Evolutionary conservation across 257 asterid genomes (phyloP).

Genomic region (Craterostigma plantagineum): DNA sequence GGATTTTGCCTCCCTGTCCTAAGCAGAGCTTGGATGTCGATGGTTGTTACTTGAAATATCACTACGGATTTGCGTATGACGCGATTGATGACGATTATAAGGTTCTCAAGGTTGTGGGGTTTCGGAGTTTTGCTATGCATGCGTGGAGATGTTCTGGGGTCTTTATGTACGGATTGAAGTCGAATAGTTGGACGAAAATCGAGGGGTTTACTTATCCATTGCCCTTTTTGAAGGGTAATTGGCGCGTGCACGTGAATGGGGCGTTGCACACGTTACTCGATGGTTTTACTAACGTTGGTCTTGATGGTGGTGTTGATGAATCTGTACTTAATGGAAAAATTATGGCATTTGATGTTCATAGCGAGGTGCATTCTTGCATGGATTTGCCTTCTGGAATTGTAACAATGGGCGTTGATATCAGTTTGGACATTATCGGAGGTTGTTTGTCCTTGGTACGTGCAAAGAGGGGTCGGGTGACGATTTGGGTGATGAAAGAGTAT

Average conservation of each 20-base stretch:
- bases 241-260: conserved; percentile 35
- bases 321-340: conserved; percentile 6
- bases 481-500: conserved; percentile 64
- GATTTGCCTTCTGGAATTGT: conserved; percentile 19
- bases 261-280: conserved; percentile 33
- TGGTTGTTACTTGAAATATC: conserved; percentile 12
- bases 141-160: conserved; percentile 17
- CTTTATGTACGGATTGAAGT: conserved; percentile 27
- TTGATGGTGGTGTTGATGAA: neutral
- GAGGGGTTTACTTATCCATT: conserved; percentile 23
- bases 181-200: conserved; percentile 33
- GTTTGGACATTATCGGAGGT: conserved; percentile 27
- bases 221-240: conserved; percentile 21
- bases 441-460: conserved; percentile 22
- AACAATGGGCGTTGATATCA: conserved; percentile 9
- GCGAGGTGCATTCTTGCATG: conserved; percentile 22
- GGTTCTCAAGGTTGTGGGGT: conserved; percentile 28
- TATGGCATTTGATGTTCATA: conserved; percentile 34
- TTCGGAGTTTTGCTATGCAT: conserved; percentile 12
- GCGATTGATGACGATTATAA: conserved; percentile 29
- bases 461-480: conserved; percentile 11
- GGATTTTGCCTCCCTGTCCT: conserved; percentile 15
- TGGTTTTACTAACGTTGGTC: neutral
- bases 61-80: conserved; percentile 41
- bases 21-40: conserved; percentile 9